Base-by-base conservation (phyloP, 192 early-diverging fungal species). In the Helicostylum pulchrum region DNA sequence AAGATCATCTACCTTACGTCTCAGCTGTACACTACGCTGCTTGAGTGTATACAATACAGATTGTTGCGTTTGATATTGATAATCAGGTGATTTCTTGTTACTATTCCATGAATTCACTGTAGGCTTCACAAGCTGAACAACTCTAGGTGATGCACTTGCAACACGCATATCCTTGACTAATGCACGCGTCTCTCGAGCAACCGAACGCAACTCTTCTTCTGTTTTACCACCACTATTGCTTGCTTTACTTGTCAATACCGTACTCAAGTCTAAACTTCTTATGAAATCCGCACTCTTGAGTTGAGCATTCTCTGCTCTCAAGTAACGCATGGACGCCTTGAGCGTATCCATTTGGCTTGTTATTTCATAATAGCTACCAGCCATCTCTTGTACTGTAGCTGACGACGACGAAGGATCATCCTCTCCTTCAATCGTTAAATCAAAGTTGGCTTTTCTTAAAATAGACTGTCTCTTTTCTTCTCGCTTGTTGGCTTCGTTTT, bases 221-320 rank as follows among this genome's bases (percentile, higher is more conserved):
- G 32, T 20, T 21, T 53, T 34, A 32, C 26, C 26, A 26, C 26
- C 26, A 26, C 26, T 2, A n/a, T n/a, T n/a, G 26, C 2, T 26
- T 64, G 46, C 51, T 42, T 7, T 8, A 36, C 30, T 62, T 71
- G 47, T 32, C 44, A 20, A 12, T 5, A 11, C 11, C 2, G 44
- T 12, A 4, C 66, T 56, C 26, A 81, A 49, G 39, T 77, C 71
- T 15, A 83, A 61, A n/a, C 64, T 62, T 21, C 64, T 39, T 61
- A 83, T 54, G 2, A 84, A 73, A 17, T 81, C 81, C 17, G 75
- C 71, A 8, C 84, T 84, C 61, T 92, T 92, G 61, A 97, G 64
- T 3, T 88, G 85, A n/a, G 88, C 81, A 72, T 94, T 95, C 66
- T 97, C 94, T 48, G 82, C 78, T 34, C 92, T 85, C 65, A 95